These are phyloP conservation scores for Chaetomium olivaceum DNA, from an alignment of 2,329 filamentous ascomycete genomes.

Conservation along the genomic window DNA sequence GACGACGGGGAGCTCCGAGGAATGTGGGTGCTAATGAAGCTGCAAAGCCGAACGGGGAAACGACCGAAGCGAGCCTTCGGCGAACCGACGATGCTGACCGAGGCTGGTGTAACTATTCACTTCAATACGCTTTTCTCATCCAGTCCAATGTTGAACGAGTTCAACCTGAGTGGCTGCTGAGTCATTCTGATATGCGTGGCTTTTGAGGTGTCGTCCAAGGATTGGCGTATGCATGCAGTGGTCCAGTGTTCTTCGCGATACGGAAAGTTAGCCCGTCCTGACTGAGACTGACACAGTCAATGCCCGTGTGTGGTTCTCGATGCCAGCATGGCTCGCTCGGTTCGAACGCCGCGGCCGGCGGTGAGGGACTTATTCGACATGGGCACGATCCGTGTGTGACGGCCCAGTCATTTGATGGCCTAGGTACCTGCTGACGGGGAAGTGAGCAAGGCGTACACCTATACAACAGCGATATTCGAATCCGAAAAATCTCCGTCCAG, in stretches of 20 bases:
- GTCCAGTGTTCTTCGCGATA: not conserved
- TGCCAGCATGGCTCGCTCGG: not conserved
- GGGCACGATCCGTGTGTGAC: not conserved
- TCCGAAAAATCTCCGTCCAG: constrained; percentile 10
- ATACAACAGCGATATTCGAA: not conserved
- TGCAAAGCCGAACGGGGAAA: not conserved
- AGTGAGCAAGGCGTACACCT: not conserved
- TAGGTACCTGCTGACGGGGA: not conserved
- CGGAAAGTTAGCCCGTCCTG: not conserved
- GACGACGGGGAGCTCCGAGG: not conserved
- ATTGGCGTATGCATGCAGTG: not conserved
- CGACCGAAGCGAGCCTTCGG: not conserved
- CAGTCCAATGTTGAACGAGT: not conserved
- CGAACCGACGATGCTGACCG: not conserved
- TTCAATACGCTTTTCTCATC: not conserved
- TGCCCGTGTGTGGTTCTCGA: not conserved
- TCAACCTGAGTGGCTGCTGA: not conserved
- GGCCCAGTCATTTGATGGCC: not conserved
- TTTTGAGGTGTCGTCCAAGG: not conserved
- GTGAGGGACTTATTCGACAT: constrained; percentile 1
- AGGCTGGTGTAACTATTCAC: not conserved
- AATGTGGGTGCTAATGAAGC: not conserved
- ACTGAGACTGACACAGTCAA: not conserved
- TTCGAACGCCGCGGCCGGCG: not conserved
- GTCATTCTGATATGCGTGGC: not conserved